A percentile compares a stretch with the other conserved stretches of the same genome.
These are phyloP conservation scores for Russula dissimulans DNA, from an alignment of 768 basidiomycete species.

Conservation along the genomic window DNA sequence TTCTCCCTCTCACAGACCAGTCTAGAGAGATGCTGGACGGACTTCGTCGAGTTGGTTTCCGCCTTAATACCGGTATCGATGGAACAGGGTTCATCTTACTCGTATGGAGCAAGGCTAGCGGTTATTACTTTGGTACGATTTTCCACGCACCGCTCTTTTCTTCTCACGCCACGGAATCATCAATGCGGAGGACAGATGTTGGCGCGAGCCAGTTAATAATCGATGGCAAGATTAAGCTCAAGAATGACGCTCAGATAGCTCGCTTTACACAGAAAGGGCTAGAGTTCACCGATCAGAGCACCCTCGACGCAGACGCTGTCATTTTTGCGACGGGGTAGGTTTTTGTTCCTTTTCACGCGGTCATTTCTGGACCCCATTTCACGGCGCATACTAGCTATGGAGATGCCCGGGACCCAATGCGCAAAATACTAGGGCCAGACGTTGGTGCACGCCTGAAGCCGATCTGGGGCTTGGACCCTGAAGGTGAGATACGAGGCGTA, in stretches of 20 bases:
- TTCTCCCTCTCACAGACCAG: background rate
- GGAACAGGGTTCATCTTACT: constrained; percentile 41
- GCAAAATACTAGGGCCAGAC: constrained; percentile 38
- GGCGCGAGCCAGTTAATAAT: constrained; percentile 36
- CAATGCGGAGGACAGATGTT: constrained; percentile 26
- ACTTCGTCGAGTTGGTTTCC: constrained; percentile 48
- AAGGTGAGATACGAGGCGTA: constrained; percentile 49
- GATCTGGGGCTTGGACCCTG: constrained; percentile 57
- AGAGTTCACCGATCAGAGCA: constrained; percentile 34
- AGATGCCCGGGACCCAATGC: constrained; percentile 33
- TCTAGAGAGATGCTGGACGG: constrained; percentile 43
- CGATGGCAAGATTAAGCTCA: constrained; percentile 41
- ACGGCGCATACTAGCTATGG: constrained; percentile 31
- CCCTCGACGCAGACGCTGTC: constrained; percentile 39
- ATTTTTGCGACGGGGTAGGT: constrained; percentile 43
- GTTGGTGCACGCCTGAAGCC: constrained; percentile 37
- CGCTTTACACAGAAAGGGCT: constrained; percentile 33
- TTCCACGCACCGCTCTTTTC: background rate
- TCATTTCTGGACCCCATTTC: background rate
- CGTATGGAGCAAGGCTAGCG: constrained; percentile 39
- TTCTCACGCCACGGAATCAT: background rate
- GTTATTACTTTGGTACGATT: constrained; percentile 55
- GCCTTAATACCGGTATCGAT: constrained; percentile 38
- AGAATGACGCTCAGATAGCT: constrained; percentile 34
- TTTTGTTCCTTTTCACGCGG: background rate